Evolutionary conservation across 768 basidiomycete genomes (phyloP), one percentile per base, ranked within the genome.

Genomic region (Xerocomellus amylosporus): DNA sequence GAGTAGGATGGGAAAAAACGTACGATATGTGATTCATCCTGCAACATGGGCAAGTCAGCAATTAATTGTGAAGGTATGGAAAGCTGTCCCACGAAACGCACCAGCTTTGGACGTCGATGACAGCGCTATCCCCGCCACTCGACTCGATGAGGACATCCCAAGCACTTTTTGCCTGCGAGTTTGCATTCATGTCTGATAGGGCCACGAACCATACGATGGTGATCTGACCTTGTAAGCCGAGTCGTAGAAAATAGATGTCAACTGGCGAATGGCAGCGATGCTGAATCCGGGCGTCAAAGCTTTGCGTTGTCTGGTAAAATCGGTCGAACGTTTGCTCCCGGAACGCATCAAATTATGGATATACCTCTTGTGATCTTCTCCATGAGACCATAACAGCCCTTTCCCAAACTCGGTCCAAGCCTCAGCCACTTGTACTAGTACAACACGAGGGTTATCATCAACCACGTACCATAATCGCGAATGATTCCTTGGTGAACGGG

Each of bases 281-380:
- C 70, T 74, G 60, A 78, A 77, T 0, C 67, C 77, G 8, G 75
- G 72, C 0, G 68, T 63, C 33, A 78, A 57, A 5, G 71, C 68
- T 56, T 67, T 75, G 50, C 75, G 63, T 46, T 76, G 75, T 39
- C 77, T 65, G 20, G 24, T 0, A 0, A 19, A 49, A 14, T 10
- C 58, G 10, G 19, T 36, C 19, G 42, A 44, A 10, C 3, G 26
- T 41, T 17, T 9, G 2, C 2, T 13, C 15, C 22, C 0, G 9
- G 8, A 30, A 37, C 17, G 2, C 4, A 2, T 10, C 10, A 19
- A 17, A 20, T 6, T 9, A 26, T 30, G 20, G 15, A 47, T 20
- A 12, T 46, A 77, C 79, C 79, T 71, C 42, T 64, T 71, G 48
- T 82, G 81, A 55, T 69, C 70, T n/a, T 81, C 79, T 8, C 76